A percentile compares a stretch with the other conserved stretches of the same genome.
phyloP scores from a whole-genome alignment of 2,329 filamentous ascomycete genomes.

The Diaporthe citriasiana region DNA sequence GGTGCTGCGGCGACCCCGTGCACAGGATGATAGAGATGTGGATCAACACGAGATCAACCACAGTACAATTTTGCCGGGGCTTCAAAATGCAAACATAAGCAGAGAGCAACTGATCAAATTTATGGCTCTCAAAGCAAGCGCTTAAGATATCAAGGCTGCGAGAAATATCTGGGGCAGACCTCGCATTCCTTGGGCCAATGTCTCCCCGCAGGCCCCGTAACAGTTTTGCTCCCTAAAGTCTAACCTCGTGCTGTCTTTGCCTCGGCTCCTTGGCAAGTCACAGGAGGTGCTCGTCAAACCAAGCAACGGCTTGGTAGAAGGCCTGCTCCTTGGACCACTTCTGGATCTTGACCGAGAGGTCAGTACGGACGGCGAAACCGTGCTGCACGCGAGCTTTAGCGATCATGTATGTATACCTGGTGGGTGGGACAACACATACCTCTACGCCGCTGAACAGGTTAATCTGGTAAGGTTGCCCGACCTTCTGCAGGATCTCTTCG shows the following conservation, averaged over 20 bases:
- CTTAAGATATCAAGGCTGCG: neutral
- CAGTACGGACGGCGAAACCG: conserved; percentile 80
- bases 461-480: conserved; percentile 78
- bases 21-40: neutral
- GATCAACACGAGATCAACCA: too few species aligned
- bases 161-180: neutral
- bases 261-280: conserved; percentile 40
- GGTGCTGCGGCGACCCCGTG: too few species aligned
- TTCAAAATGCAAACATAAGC: too few species aligned
- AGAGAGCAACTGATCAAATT: neutral
- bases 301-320: conserved; percentile 81
- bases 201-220: too few species aligned
- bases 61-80: neutral
- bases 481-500: conserved; percentile 72
- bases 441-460: conserved; percentile 74
- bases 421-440: neutral
- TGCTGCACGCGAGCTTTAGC: conserved; percentile 66
- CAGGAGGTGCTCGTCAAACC: conserved; percentile 77
- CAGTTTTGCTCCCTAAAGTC: neutral
- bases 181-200: neutral
- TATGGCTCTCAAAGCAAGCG: neutral
- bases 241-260: neutral
- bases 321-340: conserved; percentile 86
- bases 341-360: conserved; percentile 68
- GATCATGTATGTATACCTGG: neutral